These are phyloP conservation scores for Telfairia occidentalis DNA, from an alignment of 331 rosid species.

Conservation along the genomic window DNA sequence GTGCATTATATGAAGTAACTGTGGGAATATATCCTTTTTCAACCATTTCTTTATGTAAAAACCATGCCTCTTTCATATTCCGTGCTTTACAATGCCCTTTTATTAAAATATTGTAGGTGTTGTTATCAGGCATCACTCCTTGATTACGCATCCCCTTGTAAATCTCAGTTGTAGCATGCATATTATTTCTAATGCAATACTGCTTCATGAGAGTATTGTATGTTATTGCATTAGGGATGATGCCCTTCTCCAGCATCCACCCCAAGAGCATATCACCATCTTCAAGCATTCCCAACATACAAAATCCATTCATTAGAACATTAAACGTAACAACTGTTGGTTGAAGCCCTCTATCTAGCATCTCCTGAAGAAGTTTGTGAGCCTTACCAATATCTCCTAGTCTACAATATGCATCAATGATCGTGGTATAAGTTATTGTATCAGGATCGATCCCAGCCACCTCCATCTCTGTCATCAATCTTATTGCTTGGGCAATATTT, in stretches of 20 bases:
- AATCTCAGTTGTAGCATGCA: constrained; percentile 41
- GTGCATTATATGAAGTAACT: constrained; percentile 48
- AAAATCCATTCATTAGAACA: constrained; percentile 83
- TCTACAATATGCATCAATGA: constrained; percentile 77
- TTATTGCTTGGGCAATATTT: constrained; percentile 48
- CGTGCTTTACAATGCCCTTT: constrained; percentile 80
- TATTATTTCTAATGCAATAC: constrained; percentile 64
- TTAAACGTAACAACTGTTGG: constrained; percentile 84
- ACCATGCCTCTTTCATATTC: constrained; percentile 82
- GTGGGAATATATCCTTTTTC: constrained; percentile 52
- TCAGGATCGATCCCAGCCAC: constrained; percentile 59
- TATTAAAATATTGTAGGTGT: constrained; percentile 66
- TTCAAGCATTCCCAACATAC: constrained; percentile 70
- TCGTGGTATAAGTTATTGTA: constrained; percentile 64
- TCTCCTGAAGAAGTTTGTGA: constrained; percentile 44
- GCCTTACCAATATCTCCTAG: constrained; percentile 62
- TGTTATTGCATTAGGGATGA: constrained; percentile 59
- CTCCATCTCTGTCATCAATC: constrained; percentile 65
- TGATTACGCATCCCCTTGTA: constrained; percentile 45
- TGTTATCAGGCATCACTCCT: constrained; percentile 58
- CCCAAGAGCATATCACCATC: constrained; percentile 63
- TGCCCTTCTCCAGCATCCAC: constrained; percentile 73
- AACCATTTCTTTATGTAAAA: constrained; percentile 51
- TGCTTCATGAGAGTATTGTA: constrained; percentile 84
- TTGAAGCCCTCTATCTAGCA: constrained; percentile 58